A percentile compares a stretch with the other conserved stretches of the same genome.
Evolutionary conservation across 2,329 filamentous ascomycete genomes (phyloP).

Genomic region (Chaetomiaceae sp.): DNA sequence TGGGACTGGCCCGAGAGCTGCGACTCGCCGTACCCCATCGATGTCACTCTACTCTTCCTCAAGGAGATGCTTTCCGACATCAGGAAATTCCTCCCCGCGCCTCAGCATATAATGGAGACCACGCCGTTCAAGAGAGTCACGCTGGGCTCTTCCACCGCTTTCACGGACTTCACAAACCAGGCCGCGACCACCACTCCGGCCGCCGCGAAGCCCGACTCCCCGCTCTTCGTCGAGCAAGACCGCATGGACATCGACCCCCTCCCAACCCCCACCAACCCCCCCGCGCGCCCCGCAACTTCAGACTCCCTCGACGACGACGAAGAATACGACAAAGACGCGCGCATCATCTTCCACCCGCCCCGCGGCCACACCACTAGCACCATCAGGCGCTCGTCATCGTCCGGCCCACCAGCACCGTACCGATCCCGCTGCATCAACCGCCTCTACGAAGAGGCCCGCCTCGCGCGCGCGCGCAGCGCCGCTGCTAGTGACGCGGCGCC

Average conservation of each 20-base stretch:
- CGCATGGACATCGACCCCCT: conserved; percentile 20
- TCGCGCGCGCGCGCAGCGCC: conserved; percentile 19
- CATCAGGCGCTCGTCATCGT: not conserved
- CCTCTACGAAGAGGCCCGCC: conserved; percentile 38
- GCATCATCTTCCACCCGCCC: conserved; percentile 47
- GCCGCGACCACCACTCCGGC: not conserved
- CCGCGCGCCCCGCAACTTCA: too few species aligned
- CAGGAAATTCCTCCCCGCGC: conserved; percentile 36
- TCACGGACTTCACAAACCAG: not conserved
- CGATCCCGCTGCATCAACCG: conserved; percentile 40
- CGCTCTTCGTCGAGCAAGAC: conserved; percentile 18
- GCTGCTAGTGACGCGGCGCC: not conserved
- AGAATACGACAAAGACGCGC: conserved; percentile 26
- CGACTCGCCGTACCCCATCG: conserved; percentile 34
- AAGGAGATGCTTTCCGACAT: conserved; percentile 31
- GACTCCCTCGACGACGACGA: conserved; percentile 21
- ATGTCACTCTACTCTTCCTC: conserved; percentile 40
- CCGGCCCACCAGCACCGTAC: not conserved
- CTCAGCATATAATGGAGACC: conserved; percentile 24
- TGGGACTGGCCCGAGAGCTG: conserved; percentile 25
- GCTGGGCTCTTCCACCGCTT: not conserved
- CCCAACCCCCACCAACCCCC: too few species aligned
- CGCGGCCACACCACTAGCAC: conserved; percentile 22
- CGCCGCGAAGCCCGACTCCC: conserved; percentile 8
- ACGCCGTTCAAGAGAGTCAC: conserved; percentile 39